Evolutionary conservation across 2,329 filamentous ascomycete genomes (phyloP).

Genomic region (Coleophoma cylindrospora): DNA sequence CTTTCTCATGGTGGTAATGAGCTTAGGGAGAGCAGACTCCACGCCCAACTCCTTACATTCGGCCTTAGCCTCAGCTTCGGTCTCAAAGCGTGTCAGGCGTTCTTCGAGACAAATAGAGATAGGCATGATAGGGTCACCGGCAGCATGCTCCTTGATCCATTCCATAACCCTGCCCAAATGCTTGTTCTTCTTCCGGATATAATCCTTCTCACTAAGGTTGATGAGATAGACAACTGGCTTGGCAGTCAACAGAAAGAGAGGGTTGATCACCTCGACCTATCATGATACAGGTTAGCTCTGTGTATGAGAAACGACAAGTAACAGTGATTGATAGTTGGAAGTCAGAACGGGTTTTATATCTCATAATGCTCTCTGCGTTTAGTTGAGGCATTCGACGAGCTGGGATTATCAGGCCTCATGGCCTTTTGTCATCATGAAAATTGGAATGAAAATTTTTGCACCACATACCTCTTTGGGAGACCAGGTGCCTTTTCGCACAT

Average conservation of each 20-base stretch:
- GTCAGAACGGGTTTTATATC: constrained; percentile 53
- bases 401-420: constrained; percentile 94
- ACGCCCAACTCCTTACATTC: constrained; percentile 87
- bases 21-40: constrained; percentile 86
- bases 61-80: constrained; percentile 70
- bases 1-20: constrained; percentile 90
- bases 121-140: constrained; percentile 86
- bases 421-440: constrained; percentile 97
- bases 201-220: constrained; percentile 96
- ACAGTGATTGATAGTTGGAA: constrained; percentile 4
- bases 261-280: constrained; percentile 96
- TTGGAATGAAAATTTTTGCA: constrained; percentile 17
- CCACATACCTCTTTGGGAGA: constrained; percentile 84
- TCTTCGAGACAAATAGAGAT: constrained; percentile 93
- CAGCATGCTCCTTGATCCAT: constrained; percentile 89
- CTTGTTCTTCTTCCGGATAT: constrained; percentile 99
- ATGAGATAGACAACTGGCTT: constrained; percentile 97
- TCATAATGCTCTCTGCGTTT: constrained; percentile 80
- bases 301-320: too few relatives aligned
- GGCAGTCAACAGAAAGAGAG: constrained; percentile 87
- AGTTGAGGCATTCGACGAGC: constrained; percentile 93
- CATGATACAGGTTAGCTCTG: neutral
- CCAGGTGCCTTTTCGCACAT: constrained; percentile 90
- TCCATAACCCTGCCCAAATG: constrained; percentile 87
- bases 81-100: constrained; percentile 75